Percentiles rank a stretch among this genome's conserved stretches.
These are phyloP conservation scores for Viscum album DNA, from an alignment of 177 flowering plant genomes.

Conservation along the genomic window DNA sequence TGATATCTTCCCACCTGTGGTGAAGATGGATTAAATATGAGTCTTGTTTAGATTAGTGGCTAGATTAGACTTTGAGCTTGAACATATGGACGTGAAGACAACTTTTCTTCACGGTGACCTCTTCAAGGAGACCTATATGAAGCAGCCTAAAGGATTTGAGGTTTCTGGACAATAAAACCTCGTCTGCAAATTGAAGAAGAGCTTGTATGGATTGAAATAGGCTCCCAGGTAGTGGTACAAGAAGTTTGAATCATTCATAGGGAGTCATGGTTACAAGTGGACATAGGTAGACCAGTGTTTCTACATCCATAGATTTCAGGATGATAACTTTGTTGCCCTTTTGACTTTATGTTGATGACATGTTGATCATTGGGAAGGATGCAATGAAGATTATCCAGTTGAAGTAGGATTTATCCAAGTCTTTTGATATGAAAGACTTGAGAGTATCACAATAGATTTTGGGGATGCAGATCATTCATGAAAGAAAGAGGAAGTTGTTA, in stretches of 20 bases:
- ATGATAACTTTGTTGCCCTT: background rate
- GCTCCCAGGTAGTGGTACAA: background rate
- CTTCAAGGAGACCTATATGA: background rate
- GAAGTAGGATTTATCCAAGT: background rate
- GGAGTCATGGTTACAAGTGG: background rate
- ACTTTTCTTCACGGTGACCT: background rate
- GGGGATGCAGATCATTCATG: background rate
- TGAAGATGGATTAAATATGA: background rate
- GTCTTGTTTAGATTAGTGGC: background rate
- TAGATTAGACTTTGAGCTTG: background rate
- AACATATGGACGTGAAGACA: background rate
- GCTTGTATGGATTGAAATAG: background rate
- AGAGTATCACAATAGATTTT: background rate
- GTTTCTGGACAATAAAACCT: background rate
- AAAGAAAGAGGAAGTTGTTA: background rate
- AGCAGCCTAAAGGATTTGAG: background rate
- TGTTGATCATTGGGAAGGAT: background rate
- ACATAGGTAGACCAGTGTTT: background rate
- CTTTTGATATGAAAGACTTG: background rate
- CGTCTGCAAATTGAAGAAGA: background rate
- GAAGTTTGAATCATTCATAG: background rate
- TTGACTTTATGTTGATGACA: background rate
- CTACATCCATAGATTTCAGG: background rate
- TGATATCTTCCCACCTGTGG: background rate
- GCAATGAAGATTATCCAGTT: background rate